Conservation (phyloP, 2,329 filamentous ascomycete genomes). For the Diplodia intermedia region DNA sequence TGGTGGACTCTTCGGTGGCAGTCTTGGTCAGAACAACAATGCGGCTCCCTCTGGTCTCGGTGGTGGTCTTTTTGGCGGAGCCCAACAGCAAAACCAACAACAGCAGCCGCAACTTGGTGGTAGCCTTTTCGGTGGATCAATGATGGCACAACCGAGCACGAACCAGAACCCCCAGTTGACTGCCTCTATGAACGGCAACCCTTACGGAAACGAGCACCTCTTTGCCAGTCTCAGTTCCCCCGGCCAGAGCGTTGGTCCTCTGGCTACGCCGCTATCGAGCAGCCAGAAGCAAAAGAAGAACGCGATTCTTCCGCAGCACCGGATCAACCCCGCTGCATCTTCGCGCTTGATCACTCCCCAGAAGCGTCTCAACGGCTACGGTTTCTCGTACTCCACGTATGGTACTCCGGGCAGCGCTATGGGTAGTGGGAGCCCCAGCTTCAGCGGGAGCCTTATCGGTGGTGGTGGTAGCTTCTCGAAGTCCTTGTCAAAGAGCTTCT, state of each 20-base stretch:
- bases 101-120: conserved; percentile 48
- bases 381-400: conserved; percentile 92
- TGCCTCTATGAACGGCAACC: conserved; percentile 82
- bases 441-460: conserved; percentile 47
- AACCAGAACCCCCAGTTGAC: conserved; percentile 66
- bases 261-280: conserved; percentile 86
- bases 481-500: conserved; percentile 84
- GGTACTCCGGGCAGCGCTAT: conserved; percentile 78
- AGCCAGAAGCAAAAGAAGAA: conserved; percentile 78
- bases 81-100: conserved; percentile 52
- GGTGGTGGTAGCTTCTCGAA: conserved; percentile 68
- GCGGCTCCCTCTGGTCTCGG: conserved; percentile 38
- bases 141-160: conserved; percentile 60
- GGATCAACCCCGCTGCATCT: conserved; percentile 80
- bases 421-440: conserved; percentile 77
- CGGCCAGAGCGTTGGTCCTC: conserved; percentile 78
- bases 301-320: conserved; percentile 84
- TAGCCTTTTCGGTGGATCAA: conserved; percentile 62
- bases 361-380: conserved; percentile 75
- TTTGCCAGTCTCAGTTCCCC: conserved; percentile 76
- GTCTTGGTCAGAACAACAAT: conserved; percentile 50
- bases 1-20: conserved; percentile 56
- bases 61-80: conserved; percentile 52
- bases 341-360: conserved; percentile 83
- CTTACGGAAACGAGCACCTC: conserved; percentile 86